Base-by-base conservation (phyloP, 169 alveolate species). In the Cardiosporidium cionae region DNA sequence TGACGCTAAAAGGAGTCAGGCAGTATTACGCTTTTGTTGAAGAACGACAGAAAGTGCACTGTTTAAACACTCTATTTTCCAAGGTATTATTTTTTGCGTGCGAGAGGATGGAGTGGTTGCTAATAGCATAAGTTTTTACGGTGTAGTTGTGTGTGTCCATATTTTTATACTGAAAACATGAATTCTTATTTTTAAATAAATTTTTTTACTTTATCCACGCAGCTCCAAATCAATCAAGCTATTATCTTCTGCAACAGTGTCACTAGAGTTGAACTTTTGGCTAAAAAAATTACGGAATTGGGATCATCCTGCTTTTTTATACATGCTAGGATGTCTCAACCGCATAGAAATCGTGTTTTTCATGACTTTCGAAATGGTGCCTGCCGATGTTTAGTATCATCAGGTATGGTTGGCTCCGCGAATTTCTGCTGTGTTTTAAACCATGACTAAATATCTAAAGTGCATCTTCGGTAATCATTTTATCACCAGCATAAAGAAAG, bases 221-320 rank as follows among this genome's bases (percentile, higher is more conserved):
- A 87, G 88, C 92, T 97, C 65, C 98, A 97, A 82, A 97, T 96
- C 72, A 97, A 97, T 85, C 84, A 76, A 84, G 98, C 99, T 2
- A 97, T 97, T 78, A 96, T 97, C 37, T 97, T 97, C 85, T 97
- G 99, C 88, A 95, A 95, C 86, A 92, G 98, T 23, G 98, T 97
- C 52, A 95, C 96, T 64, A 93, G 99, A 72, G 99, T 98, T 63
- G 99, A 96, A 89, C 87, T 96, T 62, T 80, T 98, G 70, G 99
- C 99, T 28, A 95, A 96, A 92, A 97, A 97, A 93, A 97, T 97
- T 73, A 96, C 99, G 6, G 99, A 96, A 82, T 87, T 96, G 79
- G 99, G 99, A 23, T 95, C 93, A 82, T 91, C 98, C 32, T 97
- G 99, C 86, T 97, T 94, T 89, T 97, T 92, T 84, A 95, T 94